Base-by-base conservation (phyloP, 2,329 filamentous ascomycete genomes). In the Colletotrichum eleusines region DNA sequence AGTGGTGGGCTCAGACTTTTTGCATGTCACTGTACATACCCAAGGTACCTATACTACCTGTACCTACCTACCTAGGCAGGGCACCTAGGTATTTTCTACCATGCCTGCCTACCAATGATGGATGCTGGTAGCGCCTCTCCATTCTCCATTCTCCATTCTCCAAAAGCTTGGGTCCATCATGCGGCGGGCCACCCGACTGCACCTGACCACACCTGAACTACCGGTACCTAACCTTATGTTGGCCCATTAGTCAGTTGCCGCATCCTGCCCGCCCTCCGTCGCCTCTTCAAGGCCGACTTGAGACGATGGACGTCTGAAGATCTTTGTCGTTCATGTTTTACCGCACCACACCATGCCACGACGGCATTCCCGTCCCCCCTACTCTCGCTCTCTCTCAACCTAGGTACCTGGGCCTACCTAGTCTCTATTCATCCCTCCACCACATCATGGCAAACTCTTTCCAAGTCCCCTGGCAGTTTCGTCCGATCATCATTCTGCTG, bases 231-330 rank as follows among this genome's bases (percentile, higher is more conserved):
- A 59, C 55, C 23, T 58, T 33, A 26, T 35, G 16, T 60, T 60
- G 26, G 20, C 9, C 57, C 18, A 42, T 58, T 26, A 33, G 54
- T 57, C 35, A 53, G 5, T 63, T 16, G 5, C 50, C 46, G 14
- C 35, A 11, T 16, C 38, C 44, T 12, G n/a, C n/a, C n/a, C n/a
- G 26, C 40, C 26, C 26, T 16, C 8, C 48, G 3, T 33, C 50
- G 40, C 26, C 40, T 42, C 55, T 46, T 46, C 55, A 50, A 61
- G 55, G 67, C 55, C 55, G 55, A 70, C 67, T 66, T 70, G 67
- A 70, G 67, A 70, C 67, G 67, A 61, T 63, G 51, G 48, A 61
- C 67, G 67, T 70, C 63, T 70, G 67, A 70, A 70, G 50, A 70
- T 50, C 35, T 48, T 55, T 66, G 55, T 57, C 48, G 67, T 66